A percentile compares a stretch with the other conserved stretches of the same genome.
These are phyloP conservation scores for Pleurotus cornucopiae DNA, from an alignment of 768 basidiomycete genomes.

Conservation along the genomic window DNA sequence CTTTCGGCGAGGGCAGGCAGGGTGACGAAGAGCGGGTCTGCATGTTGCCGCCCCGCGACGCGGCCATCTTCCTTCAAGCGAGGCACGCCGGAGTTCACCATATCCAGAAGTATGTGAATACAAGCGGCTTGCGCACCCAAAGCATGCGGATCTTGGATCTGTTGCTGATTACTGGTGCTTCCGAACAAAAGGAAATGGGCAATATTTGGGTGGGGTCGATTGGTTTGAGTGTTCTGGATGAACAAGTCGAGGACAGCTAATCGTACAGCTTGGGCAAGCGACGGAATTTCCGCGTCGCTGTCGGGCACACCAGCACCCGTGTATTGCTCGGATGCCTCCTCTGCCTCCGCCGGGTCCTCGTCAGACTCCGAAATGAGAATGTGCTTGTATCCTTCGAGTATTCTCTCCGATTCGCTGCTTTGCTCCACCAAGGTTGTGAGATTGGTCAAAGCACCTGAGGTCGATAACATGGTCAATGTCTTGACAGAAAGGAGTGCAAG, in stretches of 20 bases:
- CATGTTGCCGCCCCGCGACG: slow-evolving; percentile 28
- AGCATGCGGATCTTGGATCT: slow-evolving; percentile 77
- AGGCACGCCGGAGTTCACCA: slow-evolving; percentile 72
- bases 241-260: slow-evolving; percentile 79
- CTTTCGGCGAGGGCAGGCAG: slow-evolving; percentile 82
- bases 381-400: slow-evolving; percentile 73
- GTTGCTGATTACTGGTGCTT: slow-evolving; percentile 48
- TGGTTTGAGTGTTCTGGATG: slow-evolving; percentile 65
- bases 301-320: slow-evolving; percentile 77
- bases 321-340: slow-evolving; percentile 52
- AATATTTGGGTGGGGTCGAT: slow-evolving; percentile 70
- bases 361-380: slow-evolving; percentile 58
- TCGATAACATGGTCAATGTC: slow-evolving; percentile 65
- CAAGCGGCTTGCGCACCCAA: slow-evolving; percentile 66
- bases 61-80: slow-evolving; percentile 42
- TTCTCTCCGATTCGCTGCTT: slow-evolving; percentile 80
- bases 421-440: slow-evolving; percentile 76
- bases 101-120: slow-evolving; percentile 76
- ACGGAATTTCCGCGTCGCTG: slow-evolving; percentile 36
- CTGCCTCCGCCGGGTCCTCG: slow-evolving; percentile 58
- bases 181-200: slow-evolving; percentile 88
- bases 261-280: slow-evolving; percentile 65
- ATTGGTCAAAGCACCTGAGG: slow-evolving; percentile 63
- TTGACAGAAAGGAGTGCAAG: slow-evolving; percentile 75
- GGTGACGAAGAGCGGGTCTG: slow-evolving; percentile 53